A percentile compares a stretch with the other conserved stretches of the same genome.
Evolutionary conservation across 495 filamentous ascomycete genomes (phyloP).

Genomic region (Talaromyces nanjingensis): DNA sequence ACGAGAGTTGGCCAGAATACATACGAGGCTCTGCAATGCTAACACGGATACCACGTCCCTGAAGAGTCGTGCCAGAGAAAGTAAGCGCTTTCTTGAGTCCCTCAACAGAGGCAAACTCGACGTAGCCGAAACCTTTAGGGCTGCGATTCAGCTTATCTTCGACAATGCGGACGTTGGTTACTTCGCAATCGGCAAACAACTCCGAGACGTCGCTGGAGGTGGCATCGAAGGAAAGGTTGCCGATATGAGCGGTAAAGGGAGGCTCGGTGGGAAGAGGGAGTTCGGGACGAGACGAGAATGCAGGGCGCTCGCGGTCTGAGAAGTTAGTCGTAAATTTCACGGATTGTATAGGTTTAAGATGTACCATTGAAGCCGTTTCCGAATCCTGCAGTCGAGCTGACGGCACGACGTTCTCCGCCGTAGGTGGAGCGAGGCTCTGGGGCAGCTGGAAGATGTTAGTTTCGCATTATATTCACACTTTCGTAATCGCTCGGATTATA

Average conservation of each 20-base stretch:
- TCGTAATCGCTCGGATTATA: neutral
- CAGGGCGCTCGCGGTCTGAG: conserved; percentile 37
- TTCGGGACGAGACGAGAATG: conserved; percentile 64
- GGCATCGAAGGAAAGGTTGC: conserved; percentile 92
- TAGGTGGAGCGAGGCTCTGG: conserved; percentile 30
- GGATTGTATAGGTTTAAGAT: neutral
- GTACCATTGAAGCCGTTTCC: conserved; percentile 34
- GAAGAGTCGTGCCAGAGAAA: conserved; percentile 68
- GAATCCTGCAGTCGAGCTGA: conserved; percentile 37
- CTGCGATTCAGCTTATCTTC: conserved; percentile 86
- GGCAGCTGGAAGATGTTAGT: conserved; percentile 16
- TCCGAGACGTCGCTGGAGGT: conserved; percentile 71
- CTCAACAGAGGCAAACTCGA: conserved; percentile 82
- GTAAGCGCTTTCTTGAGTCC: conserved; percentile 88
- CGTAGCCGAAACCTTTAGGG: conserved; percentile 97
- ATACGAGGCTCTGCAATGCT: conserved; percentile 83
- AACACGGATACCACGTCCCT: conserved; percentile 80
- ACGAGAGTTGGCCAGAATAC: conserved; percentile 36
- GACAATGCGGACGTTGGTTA: conserved; percentile 87
- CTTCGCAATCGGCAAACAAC: conserved; percentile 77
- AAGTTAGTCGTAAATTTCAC: neutral
- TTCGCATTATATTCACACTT: neutral
- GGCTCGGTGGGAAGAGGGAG: conserved; percentile 85
- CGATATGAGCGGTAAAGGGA: conserved; percentile 90
- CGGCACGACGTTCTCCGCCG: conserved; percentile 38